These are phyloP conservation scores for Cercospora sesami DNA, from an alignment of 2,329 filamentous ascomycete genomes.

Conservation along the genomic window DNA sequence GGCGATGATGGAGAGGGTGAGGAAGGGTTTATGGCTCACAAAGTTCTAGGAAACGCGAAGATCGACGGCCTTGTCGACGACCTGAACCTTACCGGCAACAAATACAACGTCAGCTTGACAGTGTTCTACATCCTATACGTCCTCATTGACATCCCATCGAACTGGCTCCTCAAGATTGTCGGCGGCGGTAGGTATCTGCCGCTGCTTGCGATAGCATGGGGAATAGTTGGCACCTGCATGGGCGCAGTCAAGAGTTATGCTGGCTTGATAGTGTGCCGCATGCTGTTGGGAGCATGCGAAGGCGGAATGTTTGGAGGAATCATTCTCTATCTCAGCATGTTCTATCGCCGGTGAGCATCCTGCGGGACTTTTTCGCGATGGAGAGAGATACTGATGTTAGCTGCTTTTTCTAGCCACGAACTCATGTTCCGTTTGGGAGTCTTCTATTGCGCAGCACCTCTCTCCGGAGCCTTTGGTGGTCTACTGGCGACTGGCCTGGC, in stretches of 20 bases:
- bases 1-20: not conserved
- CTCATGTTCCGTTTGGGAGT: slow-evolving; percentile 44
- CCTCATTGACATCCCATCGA: slow-evolving; percentile 45
- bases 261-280: slow-evolving; percentile 44
- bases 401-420: slow-evolving; percentile 34
- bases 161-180: slow-evolving; percentile 45
- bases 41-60: slow-evolving; percentile 45
- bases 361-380: not conserved
- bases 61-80: slow-evolving; percentile 45
- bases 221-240: slow-evolving; percentile 43
- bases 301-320: slow-evolving; percentile 41
- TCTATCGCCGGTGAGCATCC: slow-evolving; percentile 36
- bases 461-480: slow-evolving; percentile 46
- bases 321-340: slow-evolving; percentile 47
- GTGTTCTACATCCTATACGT: slow-evolving; percentile 51
- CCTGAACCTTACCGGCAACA: slow-evolving; percentile 43
- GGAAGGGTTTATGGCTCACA: not conserved
- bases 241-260: slow-evolving; percentile 46
- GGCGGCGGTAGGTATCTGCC: slow-evolving; percentile 46
- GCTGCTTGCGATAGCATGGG: slow-evolving; percentile 44
- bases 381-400: not conserved
- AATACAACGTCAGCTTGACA: slow-evolving; percentile 47
- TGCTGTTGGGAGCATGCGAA: slow-evolving; percentile 47
- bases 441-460: slow-evolving; percentile 40
- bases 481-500: slow-evolving; percentile 47